Percentiles rank a stretch among this genome's conserved stretches.
phyloP scores from a whole-genome alignment of 176 grass and related monocot genomes.

The Carex parvula region DNA sequence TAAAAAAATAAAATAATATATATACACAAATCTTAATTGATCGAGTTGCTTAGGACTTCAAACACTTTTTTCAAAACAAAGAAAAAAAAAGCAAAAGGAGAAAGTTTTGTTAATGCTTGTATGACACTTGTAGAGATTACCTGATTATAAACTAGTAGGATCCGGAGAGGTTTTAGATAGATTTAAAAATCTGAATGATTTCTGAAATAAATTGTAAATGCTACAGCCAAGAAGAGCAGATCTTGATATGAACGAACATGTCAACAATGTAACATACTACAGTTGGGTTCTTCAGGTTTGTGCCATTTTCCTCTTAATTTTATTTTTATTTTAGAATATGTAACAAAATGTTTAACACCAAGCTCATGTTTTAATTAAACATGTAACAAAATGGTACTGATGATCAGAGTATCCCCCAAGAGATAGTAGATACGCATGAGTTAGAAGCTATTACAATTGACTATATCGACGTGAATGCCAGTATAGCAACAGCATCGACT shows the following conservation, averaged over 20 bases:
- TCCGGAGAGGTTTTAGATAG: too few species aligned
- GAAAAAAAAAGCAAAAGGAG: too few species aligned
- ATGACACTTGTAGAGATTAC: background rate
- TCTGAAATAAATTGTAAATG: background rate
- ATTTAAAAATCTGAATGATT: background rate
- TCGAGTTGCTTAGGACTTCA: too few species aligned
- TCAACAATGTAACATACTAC: conserved; percentile 96
- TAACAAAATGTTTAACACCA: background rate
- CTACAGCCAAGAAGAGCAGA: conserved; percentile 90
- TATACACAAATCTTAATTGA: too few species aligned
- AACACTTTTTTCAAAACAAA: too few species aligned
- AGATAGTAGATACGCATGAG: conserved; percentile 88
- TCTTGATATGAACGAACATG: conserved; percentile 98
- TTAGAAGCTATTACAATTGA: conserved; percentile 89
- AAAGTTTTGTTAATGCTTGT: too few species aligned
- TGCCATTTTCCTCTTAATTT: background rate
- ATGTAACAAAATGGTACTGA: conserved; percentile 3
- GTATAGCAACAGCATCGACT: conserved; percentile 67
- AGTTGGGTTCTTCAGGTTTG: conserved; percentile 94
- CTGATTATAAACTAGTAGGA: background rate
- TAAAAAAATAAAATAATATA: too few species aligned
- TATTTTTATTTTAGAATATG: background rate
- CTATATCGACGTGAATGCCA: conserved; percentile 79
- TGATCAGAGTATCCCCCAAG: conserved; percentile 76
- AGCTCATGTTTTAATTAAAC: background rate